Evolutionary conservation across 1,284 basidiomycete genomes (phyloP).

Genomic region (Trichosporon faecale): DNA sequence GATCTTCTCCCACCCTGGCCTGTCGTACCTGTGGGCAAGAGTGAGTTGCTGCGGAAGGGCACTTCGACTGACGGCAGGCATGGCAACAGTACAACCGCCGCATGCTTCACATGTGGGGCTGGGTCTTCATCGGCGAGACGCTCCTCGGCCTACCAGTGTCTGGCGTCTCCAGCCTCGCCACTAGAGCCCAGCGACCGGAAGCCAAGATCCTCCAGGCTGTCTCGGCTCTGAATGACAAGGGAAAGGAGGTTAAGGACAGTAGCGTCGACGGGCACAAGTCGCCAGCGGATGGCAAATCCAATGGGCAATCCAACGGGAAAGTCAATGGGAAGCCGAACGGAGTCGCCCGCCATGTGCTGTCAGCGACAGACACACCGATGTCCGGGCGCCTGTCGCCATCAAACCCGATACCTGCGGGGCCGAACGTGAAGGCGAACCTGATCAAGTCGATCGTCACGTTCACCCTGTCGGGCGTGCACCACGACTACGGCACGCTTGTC

Average conservation of each 20-base stretch:
- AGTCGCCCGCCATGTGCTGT: neutral
- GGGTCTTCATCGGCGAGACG: conserved; percentile 42
- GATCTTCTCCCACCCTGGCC: conserved; percentile 38
- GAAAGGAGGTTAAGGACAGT: neutral
- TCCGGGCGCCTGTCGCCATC: neutral
- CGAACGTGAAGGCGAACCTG: conserved; percentile 31
- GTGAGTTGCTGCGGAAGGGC: conserved; percentile 26
- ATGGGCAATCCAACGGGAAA: neutral
- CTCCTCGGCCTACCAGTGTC: conserved; percentile 41
- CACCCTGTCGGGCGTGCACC: conserved; percentile 38
- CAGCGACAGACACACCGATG: neutral
- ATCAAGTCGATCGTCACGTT: conserved; percentile 45
- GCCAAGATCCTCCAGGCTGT: neutral
- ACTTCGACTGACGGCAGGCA: conserved; percentile 28
- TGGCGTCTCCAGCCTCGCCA: conserved; percentile 21
- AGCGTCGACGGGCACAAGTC: neutral
- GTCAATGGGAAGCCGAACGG: neutral
- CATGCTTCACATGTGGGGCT: conserved; percentile 39
- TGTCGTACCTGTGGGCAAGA: conserved; percentile 43
- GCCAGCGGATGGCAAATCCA: neutral
- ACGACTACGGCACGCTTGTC: conserved; percentile 37
- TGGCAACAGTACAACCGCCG: conserved; percentile 46
- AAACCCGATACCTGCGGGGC: conserved; percentile 4
- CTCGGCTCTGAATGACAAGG: conserved; percentile 1
- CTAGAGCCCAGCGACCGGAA: conserved; percentile 9